Evolutionary conservation across 2,329 filamentous ascomycete species (phyloP).

Genomic region (Monilinia polystroma): DNA sequence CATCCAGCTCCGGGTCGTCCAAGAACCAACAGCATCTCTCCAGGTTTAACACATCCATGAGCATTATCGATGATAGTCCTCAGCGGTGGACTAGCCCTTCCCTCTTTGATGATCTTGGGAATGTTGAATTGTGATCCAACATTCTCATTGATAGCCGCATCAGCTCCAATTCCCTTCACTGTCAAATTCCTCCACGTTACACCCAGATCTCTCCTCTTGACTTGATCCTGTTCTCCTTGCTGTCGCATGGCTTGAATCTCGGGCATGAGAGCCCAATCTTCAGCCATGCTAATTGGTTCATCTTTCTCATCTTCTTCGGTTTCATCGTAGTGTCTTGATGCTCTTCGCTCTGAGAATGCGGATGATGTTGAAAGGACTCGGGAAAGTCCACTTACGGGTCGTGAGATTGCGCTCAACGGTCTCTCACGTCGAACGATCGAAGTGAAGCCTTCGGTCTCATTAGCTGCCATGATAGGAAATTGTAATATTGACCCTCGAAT

Average conservation of each 20-base stretch:
- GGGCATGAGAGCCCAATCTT: constrained; percentile 37
- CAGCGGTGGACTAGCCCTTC: constrained; percentile 60
- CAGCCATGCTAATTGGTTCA: constrained; percentile 28
- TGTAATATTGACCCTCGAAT: background rate
- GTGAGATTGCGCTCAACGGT: constrained; percentile 9
- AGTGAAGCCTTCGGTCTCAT: constrained; percentile 26
- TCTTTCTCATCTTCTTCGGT: constrained; percentile 28
- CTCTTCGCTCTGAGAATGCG: constrained; percentile 25
- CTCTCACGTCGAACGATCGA: constrained; percentile 15
- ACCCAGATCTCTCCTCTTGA: constrained; percentile 40
- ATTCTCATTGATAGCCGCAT: constrained; percentile 38
- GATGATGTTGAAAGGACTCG: constrained; percentile 29
- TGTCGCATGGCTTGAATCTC: constrained; percentile 32
- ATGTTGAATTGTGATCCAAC: constrained; percentile 36
- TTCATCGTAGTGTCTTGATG: constrained; percentile 30
- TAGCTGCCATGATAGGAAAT: constrained; percentile 25
- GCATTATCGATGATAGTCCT: constrained; percentile 64
- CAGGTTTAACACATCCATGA: constrained; percentile 68
- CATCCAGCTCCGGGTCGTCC: constrained; percentile 69
- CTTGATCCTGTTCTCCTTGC: constrained; percentile 33
- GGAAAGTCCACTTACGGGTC: constrained; percentile 10
- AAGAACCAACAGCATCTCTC: constrained; percentile 69
- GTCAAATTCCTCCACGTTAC: constrained; percentile 39
- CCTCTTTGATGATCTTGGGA: constrained; percentile 36
- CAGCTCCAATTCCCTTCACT: constrained; percentile 38